Evolutionary conservation across 768 basidiomycete genomes (phyloP).

Genomic region (Boletus sensibilis): DNA sequence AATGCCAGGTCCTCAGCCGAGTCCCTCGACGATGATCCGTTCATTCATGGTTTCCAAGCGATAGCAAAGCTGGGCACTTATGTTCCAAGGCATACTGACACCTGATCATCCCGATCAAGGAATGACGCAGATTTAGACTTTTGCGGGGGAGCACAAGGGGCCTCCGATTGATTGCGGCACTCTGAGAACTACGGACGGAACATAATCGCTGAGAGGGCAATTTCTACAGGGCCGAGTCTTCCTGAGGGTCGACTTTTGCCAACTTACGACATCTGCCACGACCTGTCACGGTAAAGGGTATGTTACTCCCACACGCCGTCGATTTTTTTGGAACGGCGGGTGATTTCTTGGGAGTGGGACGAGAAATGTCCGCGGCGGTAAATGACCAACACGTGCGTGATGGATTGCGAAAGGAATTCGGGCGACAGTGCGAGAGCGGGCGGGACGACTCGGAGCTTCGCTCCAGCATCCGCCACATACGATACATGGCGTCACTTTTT

Average conservation of each 20-base stretch:
- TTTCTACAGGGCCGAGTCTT: background rate
- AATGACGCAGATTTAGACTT: conserved; percentile 24
- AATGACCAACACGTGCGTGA: background rate
- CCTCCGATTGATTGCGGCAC: background rate
- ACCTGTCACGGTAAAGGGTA: background rate
- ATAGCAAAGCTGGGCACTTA: no score
- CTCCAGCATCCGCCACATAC: conserved; percentile 14
- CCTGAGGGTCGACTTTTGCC: background rate
- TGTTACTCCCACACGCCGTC: conserved; percentile 5
- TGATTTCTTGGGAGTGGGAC: background rate
- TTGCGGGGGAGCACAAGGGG: background rate
- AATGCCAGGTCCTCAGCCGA: background rate
- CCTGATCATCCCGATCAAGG: conserved; percentile 7
- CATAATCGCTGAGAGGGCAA: background rate
- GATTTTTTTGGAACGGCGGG: background rate
- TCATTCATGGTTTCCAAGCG: background rate
- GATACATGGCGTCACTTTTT: background rate
- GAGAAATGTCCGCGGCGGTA: conserved; percentile 18
- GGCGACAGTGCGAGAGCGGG: background rate
- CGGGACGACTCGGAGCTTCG: conserved; percentile 9
- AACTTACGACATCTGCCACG: conserved; percentile 4
- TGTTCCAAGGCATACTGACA: background rate
- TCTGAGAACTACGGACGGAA: background rate
- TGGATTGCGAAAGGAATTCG: background rate
- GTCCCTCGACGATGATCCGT: conserved; percentile 16